phyloP scores from a whole-genome alignment of 1,139 yeast species.

The Kurtzmaniella quercitrusa region DNA sequence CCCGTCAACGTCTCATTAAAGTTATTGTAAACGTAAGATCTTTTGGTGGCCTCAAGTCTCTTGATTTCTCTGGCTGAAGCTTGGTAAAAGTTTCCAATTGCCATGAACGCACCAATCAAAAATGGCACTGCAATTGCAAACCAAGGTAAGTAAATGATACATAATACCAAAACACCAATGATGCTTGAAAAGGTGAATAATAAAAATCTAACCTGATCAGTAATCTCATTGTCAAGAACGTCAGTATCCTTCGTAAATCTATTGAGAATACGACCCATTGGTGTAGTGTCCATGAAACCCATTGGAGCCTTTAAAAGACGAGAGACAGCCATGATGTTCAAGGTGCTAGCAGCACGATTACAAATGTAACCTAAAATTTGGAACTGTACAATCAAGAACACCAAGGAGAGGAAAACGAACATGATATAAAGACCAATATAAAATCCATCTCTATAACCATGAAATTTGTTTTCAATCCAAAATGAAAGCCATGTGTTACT shows the following conservation, averaged over 20 bases:
- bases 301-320: constrained; percentile 61
- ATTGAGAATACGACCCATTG: constrained; percentile 59
- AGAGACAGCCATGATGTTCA: constrained; percentile 50
- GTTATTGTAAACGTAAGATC: constrained; percentile 75
- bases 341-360: constrained; percentile 41
- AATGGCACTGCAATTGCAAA: constrained; percentile 48
- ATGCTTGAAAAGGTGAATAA: constrained; percentile 51
- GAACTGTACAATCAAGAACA: constrained; percentile 40
- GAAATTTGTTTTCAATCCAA: constrained; percentile 66
- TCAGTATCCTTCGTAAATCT: constrained; percentile 82
- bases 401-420: constrained; percentile 40
- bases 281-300: constrained; percentile 58
- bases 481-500: constrained; percentile 81
- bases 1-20: constrained; percentile 76
- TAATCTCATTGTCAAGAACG: constrained; percentile 71
- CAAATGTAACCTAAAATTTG: constrained; percentile 46
- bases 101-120: constrained; percentile 29
- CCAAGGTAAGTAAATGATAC: constrained; percentile 74
- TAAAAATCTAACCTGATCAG: constrained; percentile 54
- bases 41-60: constrained; percentile 70
- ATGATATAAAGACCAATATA: constrained; percentile 72
- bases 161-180: constrained; percentile 61
- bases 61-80: constrained; percentile 78
- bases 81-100: constrained; percentile 50
- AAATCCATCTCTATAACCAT: constrained; percentile 28